Evolutionary conservation across 805 yeast species (phyloP).

Genomic region (Cephaloascus albidus): DNA sequence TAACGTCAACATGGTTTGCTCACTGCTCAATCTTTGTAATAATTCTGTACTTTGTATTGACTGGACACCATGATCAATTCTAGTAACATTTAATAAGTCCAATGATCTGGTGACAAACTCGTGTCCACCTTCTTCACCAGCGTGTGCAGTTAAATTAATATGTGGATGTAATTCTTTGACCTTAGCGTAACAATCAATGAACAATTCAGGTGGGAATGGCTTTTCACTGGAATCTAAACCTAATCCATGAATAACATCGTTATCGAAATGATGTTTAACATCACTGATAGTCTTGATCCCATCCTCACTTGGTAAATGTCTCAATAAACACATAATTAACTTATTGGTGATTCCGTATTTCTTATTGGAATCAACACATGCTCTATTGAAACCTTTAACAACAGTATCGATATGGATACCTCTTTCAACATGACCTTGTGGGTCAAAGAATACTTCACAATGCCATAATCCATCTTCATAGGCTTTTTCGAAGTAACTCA

Average conservation of each 20-base stretch:
- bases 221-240: constrained; percentile 79
- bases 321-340: constrained; percentile 72
- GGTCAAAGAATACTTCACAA: constrained; percentile 76
- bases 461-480: constrained; percentile 52
- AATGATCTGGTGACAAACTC: constrained; percentile 52
- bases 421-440: constrained; percentile 74
- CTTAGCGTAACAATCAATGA: constrained; percentile 49
- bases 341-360: constrained; percentile 59
- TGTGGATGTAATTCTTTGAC: constrained; percentile 40
- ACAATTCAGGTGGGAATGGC: constrained; percentile 68
- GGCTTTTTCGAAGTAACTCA: constrained; percentile 58
- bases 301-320: constrained; percentile 59
- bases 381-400: constrained; percentile 57
- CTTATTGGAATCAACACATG: constrained; percentile 50
- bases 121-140: constrained; percentile 85
- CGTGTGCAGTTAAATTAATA: constrained; percentile 71
- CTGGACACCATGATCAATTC: constrained; percentile 79
- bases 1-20: constrained; percentile 51
- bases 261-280: constrained; percentile 40
- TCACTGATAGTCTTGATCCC: constrained; percentile 48
- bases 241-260: constrained; percentile 61
- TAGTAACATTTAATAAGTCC: constrained; percentile 47
- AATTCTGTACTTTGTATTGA: constrained; percentile 45
- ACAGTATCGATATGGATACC: constrained; percentile 52
- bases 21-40: constrained; percentile 45